phyloP scores from a whole-genome alignment of 495 filamentous ascomycete species.

The Aspergillus biplanus region DNA sequence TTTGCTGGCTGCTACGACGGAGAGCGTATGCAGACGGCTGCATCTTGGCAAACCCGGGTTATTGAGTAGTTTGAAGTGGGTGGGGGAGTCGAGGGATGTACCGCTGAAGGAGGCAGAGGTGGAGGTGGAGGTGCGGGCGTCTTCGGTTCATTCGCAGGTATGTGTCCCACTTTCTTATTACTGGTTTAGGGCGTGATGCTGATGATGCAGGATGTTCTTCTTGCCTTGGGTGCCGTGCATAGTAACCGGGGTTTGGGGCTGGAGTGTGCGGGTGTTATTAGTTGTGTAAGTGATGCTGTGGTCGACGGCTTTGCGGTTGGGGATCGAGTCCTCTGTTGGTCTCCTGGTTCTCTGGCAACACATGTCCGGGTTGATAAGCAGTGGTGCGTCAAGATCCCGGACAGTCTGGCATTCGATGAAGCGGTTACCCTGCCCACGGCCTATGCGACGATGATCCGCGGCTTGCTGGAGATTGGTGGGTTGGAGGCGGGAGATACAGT shows the following conservation, averaged over 20 bases:
- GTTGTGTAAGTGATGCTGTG: slow-evolving; percentile 39
- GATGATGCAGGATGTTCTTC: slow-evolving; percentile 27
- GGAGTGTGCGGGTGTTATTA: slow-evolving; percentile 34
- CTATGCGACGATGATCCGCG: slow-evolving; percentile 42
- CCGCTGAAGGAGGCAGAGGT: neutral
- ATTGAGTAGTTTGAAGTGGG: neutral
- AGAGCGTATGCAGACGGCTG: neutral
- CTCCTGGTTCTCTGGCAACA: neutral
- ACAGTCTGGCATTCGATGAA: slow-evolving; percentile 27
- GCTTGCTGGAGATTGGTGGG: slow-evolving; percentile 30
- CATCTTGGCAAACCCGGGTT: neutral
- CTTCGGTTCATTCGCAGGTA: slow-evolving; percentile 38
- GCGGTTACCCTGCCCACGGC: slow-evolving; percentile 45
- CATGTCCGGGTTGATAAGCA: neutral
- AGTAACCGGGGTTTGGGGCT: neutral
- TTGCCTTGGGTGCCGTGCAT: slow-evolving; percentile 30
- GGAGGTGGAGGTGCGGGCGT: neutral
- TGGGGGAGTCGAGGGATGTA: neutral
- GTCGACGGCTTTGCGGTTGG: slow-evolving; percentile 33
- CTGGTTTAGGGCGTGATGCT: neutral
- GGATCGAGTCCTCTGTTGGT: slow-evolving; percentile 32
- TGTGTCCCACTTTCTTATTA: slow-evolving; percentile 3
- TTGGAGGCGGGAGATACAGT: slow-evolving; percentile 24
- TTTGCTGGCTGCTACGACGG: neutral
- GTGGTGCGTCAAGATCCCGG: slow-evolving; percentile 28